Evolutionary conservation across 1,284 basidiomycete genomes (phyloP).

Genomic region (Ceratobasidium sp.): DNA sequence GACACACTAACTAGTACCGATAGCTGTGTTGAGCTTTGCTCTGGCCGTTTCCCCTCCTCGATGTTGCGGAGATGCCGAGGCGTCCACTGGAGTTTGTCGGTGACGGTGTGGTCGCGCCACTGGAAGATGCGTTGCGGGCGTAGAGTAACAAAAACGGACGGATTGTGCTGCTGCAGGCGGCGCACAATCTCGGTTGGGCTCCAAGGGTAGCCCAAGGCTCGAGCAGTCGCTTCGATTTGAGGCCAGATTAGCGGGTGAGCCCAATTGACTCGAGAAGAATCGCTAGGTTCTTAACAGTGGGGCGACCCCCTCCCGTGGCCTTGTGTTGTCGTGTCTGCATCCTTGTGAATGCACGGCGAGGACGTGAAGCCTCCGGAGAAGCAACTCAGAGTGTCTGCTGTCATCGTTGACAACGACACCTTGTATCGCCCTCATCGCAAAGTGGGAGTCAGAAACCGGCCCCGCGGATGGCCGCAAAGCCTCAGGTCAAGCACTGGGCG

Average conservation of each 20-base stretch:
- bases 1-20: no score
- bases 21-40: no score
- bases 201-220: slow-evolving; percentile 10
- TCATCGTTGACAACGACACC: no score
- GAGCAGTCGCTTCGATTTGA: slow-evolving; percentile 11
- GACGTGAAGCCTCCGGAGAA: not conserved
- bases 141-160: slow-evolving; percentile 1
- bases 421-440: no score
- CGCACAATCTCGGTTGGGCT: slow-evolving; percentile 8
- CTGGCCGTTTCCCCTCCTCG: no score
- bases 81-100: slow-evolving; percentile 14
- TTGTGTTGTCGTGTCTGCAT: not conserved
- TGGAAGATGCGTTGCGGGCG: slow-evolving; percentile 13
- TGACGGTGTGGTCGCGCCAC: slow-evolving; percentile 3
- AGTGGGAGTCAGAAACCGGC: no score
- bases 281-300: not conserved
- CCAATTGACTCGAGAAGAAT: slow-evolving; percentile 29
- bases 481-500: no score
- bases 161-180: slow-evolving; percentile 2
- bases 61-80: slow-evolving; percentile 11
- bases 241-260: slow-evolving; percentile 27
- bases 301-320: not conserved
- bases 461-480: no score
- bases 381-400: no score
- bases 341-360: slow-evolving; percentile 4